phyloP scores from a whole-genome alignment of 2,329 filamentous ascomycete species.

The Aspergillus tamarii region DNA sequence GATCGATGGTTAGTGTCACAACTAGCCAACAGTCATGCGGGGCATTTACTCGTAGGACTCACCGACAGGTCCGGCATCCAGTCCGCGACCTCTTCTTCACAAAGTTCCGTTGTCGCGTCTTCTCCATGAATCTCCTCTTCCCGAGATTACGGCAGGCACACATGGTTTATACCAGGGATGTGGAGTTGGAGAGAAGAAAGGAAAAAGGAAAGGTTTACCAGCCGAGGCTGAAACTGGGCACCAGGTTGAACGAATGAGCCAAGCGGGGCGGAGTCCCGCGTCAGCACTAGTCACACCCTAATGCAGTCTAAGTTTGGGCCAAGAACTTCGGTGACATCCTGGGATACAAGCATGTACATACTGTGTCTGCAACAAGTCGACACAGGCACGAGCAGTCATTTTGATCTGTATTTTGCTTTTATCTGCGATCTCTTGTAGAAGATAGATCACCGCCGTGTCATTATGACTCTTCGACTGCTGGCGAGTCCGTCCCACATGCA shows the following conservation, averaged over 20 bases:
- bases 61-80: conserved; percentile 15
- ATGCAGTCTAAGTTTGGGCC: not conserved
- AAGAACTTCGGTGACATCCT: too few relatives aligned
- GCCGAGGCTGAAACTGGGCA: not conserved
- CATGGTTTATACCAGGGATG: not conserved
- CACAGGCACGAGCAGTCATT: not conserved
- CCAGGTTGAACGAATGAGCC: not conserved
- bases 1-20: not conserved
- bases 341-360: too few relatives aligned
- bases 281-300: not conserved
- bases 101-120: not conserved
- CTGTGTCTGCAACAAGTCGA: too few relatives aligned
- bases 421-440: not conserved
- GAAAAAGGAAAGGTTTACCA: not conserved
- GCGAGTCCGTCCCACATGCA: not conserved
- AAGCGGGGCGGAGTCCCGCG: not conserved
- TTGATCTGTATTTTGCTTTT: not conserved
- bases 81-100: not conserved
- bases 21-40: too few relatives aligned
- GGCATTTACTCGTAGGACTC: not conserved
- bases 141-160: not conserved
- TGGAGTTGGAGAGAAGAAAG: not conserved
- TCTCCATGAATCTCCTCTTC: not conserved
- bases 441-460: not conserved
- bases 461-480: not conserved